Conservation (phyloP, 2,329 filamentous ascomycete genomes). For the Volutella citrinella region DNA sequence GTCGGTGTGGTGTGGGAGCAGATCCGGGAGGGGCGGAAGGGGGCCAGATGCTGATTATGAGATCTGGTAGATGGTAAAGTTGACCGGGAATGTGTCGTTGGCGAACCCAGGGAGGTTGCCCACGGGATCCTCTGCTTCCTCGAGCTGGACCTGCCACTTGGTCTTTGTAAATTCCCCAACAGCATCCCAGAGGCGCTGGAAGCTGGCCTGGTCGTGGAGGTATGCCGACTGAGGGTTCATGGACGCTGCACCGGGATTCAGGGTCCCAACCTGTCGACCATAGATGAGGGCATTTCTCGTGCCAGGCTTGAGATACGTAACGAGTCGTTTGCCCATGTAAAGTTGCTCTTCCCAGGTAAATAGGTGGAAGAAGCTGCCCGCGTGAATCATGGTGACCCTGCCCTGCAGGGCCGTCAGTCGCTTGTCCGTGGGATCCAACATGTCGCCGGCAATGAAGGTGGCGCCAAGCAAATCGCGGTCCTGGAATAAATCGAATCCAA, state of each 20-base stretch:
- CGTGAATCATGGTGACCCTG: slow-evolving; percentile 46
- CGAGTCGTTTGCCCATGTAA: slow-evolving; percentile 41
- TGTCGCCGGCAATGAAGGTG: slow-evolving; percentile 49
- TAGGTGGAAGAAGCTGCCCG: slow-evolving; percentile 49
- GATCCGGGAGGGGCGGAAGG: no score
- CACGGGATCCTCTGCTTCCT: slow-evolving; percentile 24
- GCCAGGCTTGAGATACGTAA: slow-evolving; percentile 43
- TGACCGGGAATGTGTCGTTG: slow-evolving; percentile 27
- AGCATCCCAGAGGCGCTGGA: slow-evolving; percentile 53
- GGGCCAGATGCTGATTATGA: no score
- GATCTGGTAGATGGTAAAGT: slow-evolving; percentile 35
- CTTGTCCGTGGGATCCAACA: slow-evolving; percentile 40
- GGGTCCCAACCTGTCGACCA: slow-evolving; percentile 48
- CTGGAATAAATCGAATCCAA: slow-evolving; percentile 64
- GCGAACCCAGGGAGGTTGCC: slow-evolving; percentile 23
- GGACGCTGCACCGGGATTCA: slow-evolving; percentile 20
- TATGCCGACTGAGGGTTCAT: slow-evolving; percentile 32
- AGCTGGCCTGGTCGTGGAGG: slow-evolving; percentile 47
- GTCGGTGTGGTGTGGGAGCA: no score
- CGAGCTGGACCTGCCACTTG: slow-evolving; percentile 45
- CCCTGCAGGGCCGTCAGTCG: slow-evolving; percentile 33
- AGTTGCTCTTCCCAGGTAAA: slow-evolving; percentile 47
- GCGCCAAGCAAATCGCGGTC: slow-evolving; percentile 48
- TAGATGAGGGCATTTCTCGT: slow-evolving; percentile 46
- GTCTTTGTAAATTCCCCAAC: slow-evolving; percentile 48